Evolutionary conservation across 257 asterid genomes (phyloP), one percentile per base, ranked within the genome.

Genomic region (Capsicum chinense): DNA sequence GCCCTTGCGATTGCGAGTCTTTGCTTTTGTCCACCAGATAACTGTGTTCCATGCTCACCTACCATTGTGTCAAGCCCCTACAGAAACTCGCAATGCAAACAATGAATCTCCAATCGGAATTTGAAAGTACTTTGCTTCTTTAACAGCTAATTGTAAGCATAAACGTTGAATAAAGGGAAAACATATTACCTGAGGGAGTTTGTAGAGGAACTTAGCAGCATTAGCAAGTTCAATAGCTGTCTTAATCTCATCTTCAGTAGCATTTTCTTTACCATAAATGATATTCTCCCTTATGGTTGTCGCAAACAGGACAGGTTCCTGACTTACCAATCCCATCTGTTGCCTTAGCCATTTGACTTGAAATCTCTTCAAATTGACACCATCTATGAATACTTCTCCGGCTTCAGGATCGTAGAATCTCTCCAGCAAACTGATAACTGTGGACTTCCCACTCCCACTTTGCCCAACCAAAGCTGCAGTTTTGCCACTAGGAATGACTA

Each of bases 1-100:
- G 98, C 98, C 48, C 97, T 88, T 9, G 98, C 97, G 83, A 94
- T 94, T 26, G 97, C 97, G 10, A 94, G 83, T 83, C 98, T 85
- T 83, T 94, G 98, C 88, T 94, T 94, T 83, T 94, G 98, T 58
- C 98, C 98, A 1, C 98, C 98, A 0, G 97, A 94, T 54, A 94
- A 90, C 73, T 91, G 95, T 66, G 97, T 90, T 42, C 98, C 98
- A 67, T 90, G 97, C 83, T 94, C 97, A 1, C 98, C 98, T 68
- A 91, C 98, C 94, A 90, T 90, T 2, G 98, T 92, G 74, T 92
- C 92, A 42, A 94, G 93, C 47, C 98, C 97, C 98, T 94, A 86
- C n/a, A 76, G 48, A 26, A 44, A 21, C 0, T 44, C 0, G 5
- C 26, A 33, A 76, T 76, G 64, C 7, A 76, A 76, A 26, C 7